Conservation (phyloP, 176 grass and related monocot genomes). For the Bothriochloa decipiens region DNA sequence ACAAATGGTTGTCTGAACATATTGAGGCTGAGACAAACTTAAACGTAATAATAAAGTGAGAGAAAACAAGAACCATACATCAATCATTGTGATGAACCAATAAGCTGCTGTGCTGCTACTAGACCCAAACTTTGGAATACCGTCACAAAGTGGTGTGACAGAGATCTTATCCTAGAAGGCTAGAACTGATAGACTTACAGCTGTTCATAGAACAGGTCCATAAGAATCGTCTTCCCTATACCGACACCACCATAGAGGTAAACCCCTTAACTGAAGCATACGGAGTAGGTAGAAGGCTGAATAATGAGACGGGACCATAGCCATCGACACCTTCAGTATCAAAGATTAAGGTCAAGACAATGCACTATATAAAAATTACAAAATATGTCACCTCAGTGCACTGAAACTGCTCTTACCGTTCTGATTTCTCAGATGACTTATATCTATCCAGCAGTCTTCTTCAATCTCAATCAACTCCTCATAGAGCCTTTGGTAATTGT, state of each 20-base stretch:
- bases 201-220: slow-evolving; percentile 85
- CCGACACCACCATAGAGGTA: slow-evolving; percentile 87
- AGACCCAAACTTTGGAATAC: slow-evolving; percentile 71
- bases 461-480: slow-evolving; percentile 66
- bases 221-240: slow-evolving; percentile 89
- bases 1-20: slow-evolving; percentile 19
- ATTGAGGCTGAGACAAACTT: background rate
- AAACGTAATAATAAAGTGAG: slow-evolving; percentile 17
- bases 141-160: background rate
- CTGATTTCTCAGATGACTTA: slow-evolving; percentile 72
- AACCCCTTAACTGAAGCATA: slow-evolving; percentile 60
- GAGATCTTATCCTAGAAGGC: background rate
- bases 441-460: slow-evolving; percentile 82
- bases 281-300: slow-evolving; percentile 50
- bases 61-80: slow-evolving; percentile 56
- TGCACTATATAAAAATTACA: slow-evolving; percentile 1
- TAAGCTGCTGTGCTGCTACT: slow-evolving; percentile 77
- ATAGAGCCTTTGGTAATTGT: slow-evolving; percentile 73
- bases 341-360: slow-evolving; percentile 33
- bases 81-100: slow-evolving; percentile 81
- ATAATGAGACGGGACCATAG: slow-evolving; percentile 76
- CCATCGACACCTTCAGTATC: slow-evolving; percentile 75
- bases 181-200: slow-evolving; percentile 56
- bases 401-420: slow-evolving; percentile 46
- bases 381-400: slow-evolving; percentile 26